phyloP scores from a whole-genome alignment of 768 basidiomycete genomes.

The Phanerodontia chrysosporium region DNA sequence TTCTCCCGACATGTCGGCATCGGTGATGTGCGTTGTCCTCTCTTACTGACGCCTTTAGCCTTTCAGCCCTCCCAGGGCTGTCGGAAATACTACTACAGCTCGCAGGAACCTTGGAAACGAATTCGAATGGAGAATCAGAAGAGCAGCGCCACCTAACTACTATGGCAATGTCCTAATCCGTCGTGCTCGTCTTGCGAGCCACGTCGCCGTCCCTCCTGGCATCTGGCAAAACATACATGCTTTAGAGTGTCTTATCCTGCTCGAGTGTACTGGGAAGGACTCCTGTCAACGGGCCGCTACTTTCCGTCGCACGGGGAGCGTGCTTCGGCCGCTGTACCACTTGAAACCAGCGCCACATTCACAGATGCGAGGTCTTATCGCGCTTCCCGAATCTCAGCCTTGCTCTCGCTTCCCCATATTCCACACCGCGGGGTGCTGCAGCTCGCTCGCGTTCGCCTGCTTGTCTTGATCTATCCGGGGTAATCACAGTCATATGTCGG shows the following conservation, averaged over 20 bases:
- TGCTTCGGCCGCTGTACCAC: not conserved
- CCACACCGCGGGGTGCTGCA: not conserved
- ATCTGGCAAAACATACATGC: not conserved
- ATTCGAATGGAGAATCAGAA: not conserved
- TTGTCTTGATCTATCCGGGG: not conserved
- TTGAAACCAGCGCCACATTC: not conserved
- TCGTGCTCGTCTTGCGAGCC: not conserved
- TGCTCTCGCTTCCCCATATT: not conserved
- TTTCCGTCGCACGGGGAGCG: not conserved
- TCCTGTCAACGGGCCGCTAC: not conserved
- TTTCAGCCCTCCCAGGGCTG: not conserved
- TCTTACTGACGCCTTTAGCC: not conserved
- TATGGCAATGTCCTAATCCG: slow-evolving; percentile 1
- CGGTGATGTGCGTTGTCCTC: not conserved
- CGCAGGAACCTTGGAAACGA: not conserved
- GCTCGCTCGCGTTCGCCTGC: not conserved
- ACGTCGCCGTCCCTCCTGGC: not conserved
- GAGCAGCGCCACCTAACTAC: not conserved
- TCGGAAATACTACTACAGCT: not conserved
- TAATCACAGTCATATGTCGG: not conserved
- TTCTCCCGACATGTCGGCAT: slow-evolving; percentile 9
- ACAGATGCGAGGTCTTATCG: not conserved
- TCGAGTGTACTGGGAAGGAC: not conserved
- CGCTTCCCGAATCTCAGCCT: not conserved
- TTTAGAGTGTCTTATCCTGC: not conserved